Conservation (phyloP, 2,329 filamentous ascomycete species). For the Neonectria sp. region DNA sequence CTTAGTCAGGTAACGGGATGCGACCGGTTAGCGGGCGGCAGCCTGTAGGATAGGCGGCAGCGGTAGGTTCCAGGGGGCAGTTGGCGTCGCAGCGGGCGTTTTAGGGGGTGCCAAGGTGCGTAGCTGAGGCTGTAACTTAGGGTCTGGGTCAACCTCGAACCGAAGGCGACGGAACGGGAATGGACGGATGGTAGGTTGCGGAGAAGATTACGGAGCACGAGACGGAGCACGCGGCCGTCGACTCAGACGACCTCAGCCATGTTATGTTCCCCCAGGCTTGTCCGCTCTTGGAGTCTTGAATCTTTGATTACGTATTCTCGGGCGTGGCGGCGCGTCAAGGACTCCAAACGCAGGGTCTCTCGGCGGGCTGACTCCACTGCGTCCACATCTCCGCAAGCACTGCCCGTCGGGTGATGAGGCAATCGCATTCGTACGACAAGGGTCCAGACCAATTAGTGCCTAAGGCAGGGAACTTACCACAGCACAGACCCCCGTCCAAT, state of each 20-base stretch:
- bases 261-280: background rate
- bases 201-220: background rate
- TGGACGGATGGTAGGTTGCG: background rate
- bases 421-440: slow-evolving; percentile 5
- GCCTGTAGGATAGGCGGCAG: background rate
- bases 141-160: no score
- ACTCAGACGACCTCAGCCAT: background rate
- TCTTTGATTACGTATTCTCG: slow-evolving; percentile 3
- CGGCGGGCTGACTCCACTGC: no score
- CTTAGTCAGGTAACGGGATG: background rate
- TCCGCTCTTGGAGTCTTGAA: background rate
- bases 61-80: background rate
- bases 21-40: background rate
- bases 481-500: slow-evolving; percentile 33
- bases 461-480: slow-evolving; percentile 8
- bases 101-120: background rate
- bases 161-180: background rate
- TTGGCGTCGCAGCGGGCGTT: background rate
- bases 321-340: background rate
- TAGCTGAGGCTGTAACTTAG: background rate
- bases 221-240: background rate
- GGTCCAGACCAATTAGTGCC: slow-evolving; percentile 4
- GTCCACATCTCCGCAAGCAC: slow-evolving; percentile 12
- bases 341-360: background rate
- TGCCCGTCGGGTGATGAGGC: slow-evolving; percentile 19